These are phyloP conservation scores for Starmerella floris DNA, from an alignment of 805 yeast species.

Conservation along the genomic window DNA sequence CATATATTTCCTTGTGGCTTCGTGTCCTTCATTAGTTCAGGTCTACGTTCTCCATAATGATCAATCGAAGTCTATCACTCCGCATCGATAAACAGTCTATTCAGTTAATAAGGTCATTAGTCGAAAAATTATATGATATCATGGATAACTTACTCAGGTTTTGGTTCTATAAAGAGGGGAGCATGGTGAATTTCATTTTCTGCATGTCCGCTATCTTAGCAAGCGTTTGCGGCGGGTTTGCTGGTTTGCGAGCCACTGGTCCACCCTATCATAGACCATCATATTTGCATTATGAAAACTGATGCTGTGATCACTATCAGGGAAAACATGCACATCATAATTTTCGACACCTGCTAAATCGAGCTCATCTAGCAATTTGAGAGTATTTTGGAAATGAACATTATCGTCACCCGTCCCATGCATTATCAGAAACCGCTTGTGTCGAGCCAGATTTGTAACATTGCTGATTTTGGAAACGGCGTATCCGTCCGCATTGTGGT, in stretches of 20 bases:
- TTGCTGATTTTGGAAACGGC: slow-evolving; percentile 41
- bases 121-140: no score
- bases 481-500: slow-evolving; percentile 52
- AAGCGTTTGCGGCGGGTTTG: no score
- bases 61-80: no score
- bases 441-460: slow-evolving; percentile 41
- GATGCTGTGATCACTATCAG: slow-evolving; percentile 86
- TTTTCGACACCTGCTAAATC: slow-evolving; percentile 68
- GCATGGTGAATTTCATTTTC: no score
- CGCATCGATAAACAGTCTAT: no score
- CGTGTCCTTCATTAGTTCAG: no score
- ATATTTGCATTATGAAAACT: slow-evolving; percentile 63
- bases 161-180: no score
- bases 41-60: no score
- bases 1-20: no score
- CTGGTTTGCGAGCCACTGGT: slow-evolving; percentile 45
- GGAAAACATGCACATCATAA: slow-evolving; percentile 78
- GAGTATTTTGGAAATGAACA: slow-evolving; percentile 84
- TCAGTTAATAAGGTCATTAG: no score
- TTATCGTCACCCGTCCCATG: slow-evolving; percentile 98
- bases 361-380: slow-evolving; percentile 61
- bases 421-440: slow-evolving; percentile 65
- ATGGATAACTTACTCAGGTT: no score
- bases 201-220: no score
- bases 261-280: slow-evolving; percentile 58